Percentiles rank a stretch among this genome's conserved stretches.
Evolutionary conservation across 805 yeast species (phyloP).

Genomic region (Blastobotrys americana): DNA sequence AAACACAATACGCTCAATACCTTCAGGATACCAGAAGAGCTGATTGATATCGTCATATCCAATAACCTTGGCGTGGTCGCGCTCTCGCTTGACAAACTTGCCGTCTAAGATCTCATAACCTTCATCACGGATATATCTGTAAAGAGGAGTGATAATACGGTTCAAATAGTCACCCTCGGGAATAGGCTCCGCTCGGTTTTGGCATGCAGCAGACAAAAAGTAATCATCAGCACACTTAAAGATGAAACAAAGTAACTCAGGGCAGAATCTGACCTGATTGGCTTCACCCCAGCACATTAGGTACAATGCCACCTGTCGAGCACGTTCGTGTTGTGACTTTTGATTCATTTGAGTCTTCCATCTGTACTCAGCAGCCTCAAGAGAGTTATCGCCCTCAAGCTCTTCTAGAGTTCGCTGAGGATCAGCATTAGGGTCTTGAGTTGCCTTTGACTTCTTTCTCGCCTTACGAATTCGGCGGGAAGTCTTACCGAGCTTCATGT

Average conservation of each 20-base stretch:
- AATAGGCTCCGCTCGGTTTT: slow-evolving; percentile 26
- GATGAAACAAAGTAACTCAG: slow-evolving; percentile 80
- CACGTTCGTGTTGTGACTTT: slow-evolving; percentile 46
- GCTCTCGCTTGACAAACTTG: slow-evolving; percentile 41
- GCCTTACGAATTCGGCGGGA: slow-evolving; percentile 38
- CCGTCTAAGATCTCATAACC: slow-evolving; percentile 42
- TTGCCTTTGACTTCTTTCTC: slow-evolving; percentile 40
- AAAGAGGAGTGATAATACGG: slow-evolving; percentile 68
- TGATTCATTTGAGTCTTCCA: slow-evolving; percentile 44
- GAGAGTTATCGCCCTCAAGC: slow-evolving; percentile 58
- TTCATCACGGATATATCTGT: slow-evolving; percentile 51
- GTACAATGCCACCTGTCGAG: slow-evolving; percentile 60
- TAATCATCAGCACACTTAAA: slow-evolving; percentile 74
- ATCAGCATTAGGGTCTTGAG: slow-evolving; percentile 44
- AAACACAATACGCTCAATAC: slow-evolving; percentile 51
- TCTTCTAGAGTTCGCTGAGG: slow-evolving; percentile 55
- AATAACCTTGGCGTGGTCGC: slow-evolving; percentile 60
- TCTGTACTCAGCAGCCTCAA: slow-evolving; percentile 71
- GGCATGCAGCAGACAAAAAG: slow-evolving; percentile 41
- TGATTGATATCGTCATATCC: slow-evolving; percentile 92
- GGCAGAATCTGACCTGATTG: slow-evolving; percentile 76
- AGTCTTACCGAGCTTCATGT: slow-evolving; percentile 13
- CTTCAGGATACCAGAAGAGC: slow-evolving; percentile 73
- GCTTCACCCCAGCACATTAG: slow-evolving; percentile 88
- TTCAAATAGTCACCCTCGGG: slow-evolving; percentile 41